phyloP scores from a whole-genome alignment of 139 green algal species.

The Closterium sp. region DNA sequence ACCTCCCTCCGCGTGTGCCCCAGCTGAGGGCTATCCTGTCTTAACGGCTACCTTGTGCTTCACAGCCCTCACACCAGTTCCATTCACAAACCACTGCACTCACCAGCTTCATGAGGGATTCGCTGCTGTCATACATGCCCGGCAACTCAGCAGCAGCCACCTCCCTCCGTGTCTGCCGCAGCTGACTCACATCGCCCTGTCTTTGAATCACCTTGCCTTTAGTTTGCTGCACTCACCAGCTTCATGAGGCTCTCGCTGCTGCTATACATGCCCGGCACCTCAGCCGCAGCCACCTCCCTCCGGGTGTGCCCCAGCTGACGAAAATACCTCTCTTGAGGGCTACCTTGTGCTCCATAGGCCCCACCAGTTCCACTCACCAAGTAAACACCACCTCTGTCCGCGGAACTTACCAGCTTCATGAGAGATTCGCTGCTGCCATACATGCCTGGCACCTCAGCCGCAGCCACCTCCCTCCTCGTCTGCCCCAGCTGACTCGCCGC shows the following conservation, averaged over 20 bases:
- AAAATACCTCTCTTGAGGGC: not conserved
- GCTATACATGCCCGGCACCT: conserved; percentile 56
- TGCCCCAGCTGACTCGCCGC: conserved; percentile 75
- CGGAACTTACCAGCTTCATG: conserved; percentile 69
- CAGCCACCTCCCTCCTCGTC: conserved; percentile 67
- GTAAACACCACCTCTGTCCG: too few relatives aligned
- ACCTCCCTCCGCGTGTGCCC: conserved; percentile 72
- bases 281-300: conserved; percentile 64
- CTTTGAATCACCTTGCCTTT: too few relatives aligned
- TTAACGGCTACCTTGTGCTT: too few relatives aligned
- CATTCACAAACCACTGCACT: conserved; percentile 40
- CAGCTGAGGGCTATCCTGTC: conserved; percentile 59
- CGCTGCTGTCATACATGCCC: conserved; percentile 23
- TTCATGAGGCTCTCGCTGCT: conserved; percentile 60
- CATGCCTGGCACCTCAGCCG: conserved; percentile 59
- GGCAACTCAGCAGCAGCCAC: conserved; percentile 64
- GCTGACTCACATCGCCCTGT: too few relatives aligned
- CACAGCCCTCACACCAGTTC: conserved; percentile 65
- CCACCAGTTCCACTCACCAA: conserved; percentile 72
- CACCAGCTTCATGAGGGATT: conserved; percentile 71
- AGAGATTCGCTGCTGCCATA: conserved; percentile 55
- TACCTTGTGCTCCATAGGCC: not conserved
- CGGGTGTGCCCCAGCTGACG: conserved; percentile 71
- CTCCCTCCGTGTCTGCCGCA: conserved; percentile 66
- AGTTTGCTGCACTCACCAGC: too few relatives aligned